Percentiles rank a stretch among this genome's conserved stretches.
Conservation (phyloP, 768 basidiomycete genomes). For the Suillus subluteus region DNA sequence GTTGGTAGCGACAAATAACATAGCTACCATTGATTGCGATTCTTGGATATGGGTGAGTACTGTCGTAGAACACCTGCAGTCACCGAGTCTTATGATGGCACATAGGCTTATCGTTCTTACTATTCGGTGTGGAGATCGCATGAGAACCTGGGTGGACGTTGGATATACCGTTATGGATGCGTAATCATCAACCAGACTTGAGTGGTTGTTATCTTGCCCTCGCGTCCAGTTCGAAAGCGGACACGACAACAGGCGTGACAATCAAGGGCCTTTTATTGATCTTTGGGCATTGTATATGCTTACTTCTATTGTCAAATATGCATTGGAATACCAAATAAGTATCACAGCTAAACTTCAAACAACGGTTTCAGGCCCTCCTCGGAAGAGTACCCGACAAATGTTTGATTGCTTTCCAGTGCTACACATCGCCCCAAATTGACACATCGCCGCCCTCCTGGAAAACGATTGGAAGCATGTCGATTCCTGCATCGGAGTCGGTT, state of each 20-base stretch:
- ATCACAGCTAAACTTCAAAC: neutral
- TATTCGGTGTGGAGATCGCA: conserved; percentile 52
- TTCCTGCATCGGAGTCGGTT: neutral
- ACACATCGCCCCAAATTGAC: neutral
- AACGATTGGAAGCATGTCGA: neutral
- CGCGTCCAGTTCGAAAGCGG: neutral
- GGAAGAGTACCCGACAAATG: neutral
- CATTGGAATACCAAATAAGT: neutral
- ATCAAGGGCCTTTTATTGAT: neutral
- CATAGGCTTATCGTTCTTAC: conserved; percentile 48
- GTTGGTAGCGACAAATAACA: conserved; percentile 46
- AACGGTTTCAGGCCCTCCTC: neutral
- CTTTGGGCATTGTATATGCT: neutral
- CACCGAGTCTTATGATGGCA: neutral
- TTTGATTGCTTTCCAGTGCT: neutral
- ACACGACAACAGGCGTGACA: neutral
- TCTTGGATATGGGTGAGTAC: conserved; percentile 52
- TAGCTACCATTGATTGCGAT: conserved; percentile 48
- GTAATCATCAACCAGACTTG: neutral
- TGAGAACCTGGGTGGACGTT: conserved; percentile 55
- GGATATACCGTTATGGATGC: conserved; percentile 29
- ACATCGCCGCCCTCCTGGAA: neutral
- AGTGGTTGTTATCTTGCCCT: neutral
- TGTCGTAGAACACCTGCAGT: neutral
- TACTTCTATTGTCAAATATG: neutral